phyloP scores from a whole-genome alignment of 176 grass and related monocot species.

The Avena sativa region DNA sequence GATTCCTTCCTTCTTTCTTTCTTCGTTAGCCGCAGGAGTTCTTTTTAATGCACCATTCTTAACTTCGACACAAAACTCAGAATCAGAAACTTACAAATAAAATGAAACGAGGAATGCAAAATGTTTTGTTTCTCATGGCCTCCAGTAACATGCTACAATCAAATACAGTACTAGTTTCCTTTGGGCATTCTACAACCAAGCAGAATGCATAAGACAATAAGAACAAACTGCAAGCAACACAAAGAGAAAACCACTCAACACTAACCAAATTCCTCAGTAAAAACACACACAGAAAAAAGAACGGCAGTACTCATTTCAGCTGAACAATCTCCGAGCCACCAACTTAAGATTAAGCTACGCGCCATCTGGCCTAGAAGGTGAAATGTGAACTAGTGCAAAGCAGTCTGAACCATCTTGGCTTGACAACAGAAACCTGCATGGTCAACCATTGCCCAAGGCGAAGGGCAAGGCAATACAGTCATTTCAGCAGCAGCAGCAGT shows the following conservation, averaged over 20 bases:
- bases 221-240: not conserved
- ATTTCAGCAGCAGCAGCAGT: not conserved
- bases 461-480: constrained; percentile 12
- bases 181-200: constrained; percentile 9
- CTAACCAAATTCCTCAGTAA: not conserved
- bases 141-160: constrained; percentile 17
- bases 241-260: constrained; percentile 8
- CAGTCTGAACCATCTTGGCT: constrained; percentile 18
- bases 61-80: not conserved
- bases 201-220: constrained; percentile 32
- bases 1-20: not conserved
- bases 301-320: not conserved
- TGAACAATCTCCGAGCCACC: not conserved
- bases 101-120: not conserved
- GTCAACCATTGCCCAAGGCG: not conserved
- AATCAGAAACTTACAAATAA: not conserved
- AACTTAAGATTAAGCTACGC: not conserved
- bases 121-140: not conserved
- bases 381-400: not conserved
- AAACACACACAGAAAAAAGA: not conserved
- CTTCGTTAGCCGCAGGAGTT: not conserved
- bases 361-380: not conserved
- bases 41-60: not conserved
- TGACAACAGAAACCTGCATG: constrained; percentile 22
- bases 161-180: not conserved